These are phyloP conservation scores for Thermoascus crustaceus DNA, from an alignment of 2,329 filamentous ascomycete species.

Conservation along the genomic window DNA sequence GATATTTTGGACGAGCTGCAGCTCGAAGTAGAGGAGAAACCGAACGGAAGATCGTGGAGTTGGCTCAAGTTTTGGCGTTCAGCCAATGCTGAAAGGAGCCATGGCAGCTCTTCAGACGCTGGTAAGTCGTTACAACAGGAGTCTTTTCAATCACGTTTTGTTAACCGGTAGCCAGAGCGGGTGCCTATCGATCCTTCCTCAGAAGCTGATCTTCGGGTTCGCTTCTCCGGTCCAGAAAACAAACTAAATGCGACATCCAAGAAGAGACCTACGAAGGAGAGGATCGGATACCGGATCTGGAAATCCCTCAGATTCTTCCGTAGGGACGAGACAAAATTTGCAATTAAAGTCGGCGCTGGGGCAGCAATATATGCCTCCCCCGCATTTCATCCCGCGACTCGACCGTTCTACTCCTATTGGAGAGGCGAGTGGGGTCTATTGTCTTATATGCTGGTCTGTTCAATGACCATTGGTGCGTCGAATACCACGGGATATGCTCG, in stretches of 20 bases:
- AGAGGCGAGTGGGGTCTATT: conserved; percentile 93
- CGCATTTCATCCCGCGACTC: conserved; percentile 70
- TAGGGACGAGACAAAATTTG: conserved; percentile 65
- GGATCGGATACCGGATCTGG: conserved; percentile 45
- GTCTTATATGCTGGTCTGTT: conserved; percentile 96
- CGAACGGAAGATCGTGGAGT: conserved; percentile 61
- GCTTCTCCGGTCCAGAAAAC: conserved; percentile 5
- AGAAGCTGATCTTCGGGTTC: conserved; percentile 13
- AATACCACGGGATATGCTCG: conserved; percentile 86
- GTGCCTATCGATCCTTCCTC: neutral
- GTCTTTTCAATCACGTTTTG: neutral
- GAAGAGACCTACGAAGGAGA: conserved; percentile 15
- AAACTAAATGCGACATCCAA: neutral
- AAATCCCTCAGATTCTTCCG: conserved; percentile 49
- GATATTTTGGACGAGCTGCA: conserved; percentile 81
- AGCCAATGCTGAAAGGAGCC: conserved; percentile 9
- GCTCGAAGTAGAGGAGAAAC: conserved; percentile 53
- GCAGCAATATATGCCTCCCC: conserved; percentile 83
- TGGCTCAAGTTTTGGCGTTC: conserved; percentile 74
- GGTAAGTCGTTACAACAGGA: conserved; percentile 13
- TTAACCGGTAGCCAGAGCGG: too few species aligned
- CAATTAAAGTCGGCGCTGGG: conserved; percentile 86
- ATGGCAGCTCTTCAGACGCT: conserved; percentile 19
- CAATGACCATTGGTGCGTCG: conserved; percentile 92
- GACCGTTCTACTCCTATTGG: conserved; percentile 78